These are phyloP conservation scores for Erysiphe pulchra DNA, from an alignment of 2,329 filamentous ascomycete species.

Conservation along the genomic window DNA sequence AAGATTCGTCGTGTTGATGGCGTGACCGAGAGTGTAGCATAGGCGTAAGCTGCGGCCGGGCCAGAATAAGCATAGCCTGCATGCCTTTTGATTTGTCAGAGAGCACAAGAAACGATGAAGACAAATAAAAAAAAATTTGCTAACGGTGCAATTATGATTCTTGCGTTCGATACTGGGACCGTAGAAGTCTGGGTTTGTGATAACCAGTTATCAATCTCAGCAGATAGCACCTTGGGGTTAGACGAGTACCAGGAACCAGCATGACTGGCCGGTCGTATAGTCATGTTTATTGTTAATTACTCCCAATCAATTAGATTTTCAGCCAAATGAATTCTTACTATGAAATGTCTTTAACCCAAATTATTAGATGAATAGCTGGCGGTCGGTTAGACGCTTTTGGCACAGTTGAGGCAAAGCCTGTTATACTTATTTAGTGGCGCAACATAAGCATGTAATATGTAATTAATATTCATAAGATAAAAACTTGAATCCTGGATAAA, in stretches of 20 bases:
- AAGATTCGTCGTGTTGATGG: slow-evolving; percentile 60
- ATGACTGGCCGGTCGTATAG: slow-evolving; percentile 36
- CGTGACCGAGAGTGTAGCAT: slow-evolving; percentile 64
- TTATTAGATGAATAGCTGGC: too few relatives aligned
- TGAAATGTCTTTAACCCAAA: too few relatives aligned
- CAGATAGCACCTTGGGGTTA: slow-evolving; percentile 29
- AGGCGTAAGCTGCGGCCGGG: slow-evolving; percentile 78
- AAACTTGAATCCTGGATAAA: too few relatives aligned
- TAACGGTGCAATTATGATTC: slow-evolving; percentile 83
- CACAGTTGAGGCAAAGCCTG: too few relatives aligned
- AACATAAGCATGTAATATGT: too few relatives aligned
- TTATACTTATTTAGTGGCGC: too few relatives aligned
- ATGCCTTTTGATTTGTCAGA: slow-evolving; percentile 29
- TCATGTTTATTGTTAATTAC: slow-evolving; percentile 8
- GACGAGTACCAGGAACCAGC: slow-evolving; percentile 72
- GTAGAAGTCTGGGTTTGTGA: slow-evolving; percentile 34
- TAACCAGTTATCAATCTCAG: slow-evolving; percentile 54
- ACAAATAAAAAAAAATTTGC: slow-evolving; percentile 13
- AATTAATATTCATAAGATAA: too few relatives aligned
- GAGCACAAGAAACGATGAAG: not conserved
- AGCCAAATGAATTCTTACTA: too few relatives aligned
- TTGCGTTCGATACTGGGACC: slow-evolving; percentile 47
- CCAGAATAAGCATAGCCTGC: slow-evolving; percentile 88
- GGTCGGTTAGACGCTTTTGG: too few relatives aligned
- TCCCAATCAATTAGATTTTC: too few relatives aligned